Evolutionary conservation across 176 grass and related monocot genomes (phyloP).

Genomic region (Elaeis guineensis): DNA sequence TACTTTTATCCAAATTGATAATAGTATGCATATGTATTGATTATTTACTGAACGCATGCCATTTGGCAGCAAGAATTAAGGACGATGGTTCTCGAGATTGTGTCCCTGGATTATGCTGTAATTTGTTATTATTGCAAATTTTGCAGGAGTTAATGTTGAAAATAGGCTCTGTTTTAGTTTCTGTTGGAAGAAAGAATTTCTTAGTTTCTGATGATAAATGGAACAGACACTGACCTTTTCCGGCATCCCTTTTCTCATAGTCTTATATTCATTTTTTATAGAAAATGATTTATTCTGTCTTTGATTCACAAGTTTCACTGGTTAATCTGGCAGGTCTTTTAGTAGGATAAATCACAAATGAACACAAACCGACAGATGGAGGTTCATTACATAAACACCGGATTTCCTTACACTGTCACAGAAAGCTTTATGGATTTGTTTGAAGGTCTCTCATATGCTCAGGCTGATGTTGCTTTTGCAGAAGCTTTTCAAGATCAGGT

Average conservation of each 20-base stretch:
- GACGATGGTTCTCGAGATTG: neutral
- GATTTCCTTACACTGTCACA: slow-evolving; percentile 72
- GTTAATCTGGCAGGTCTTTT: slow-evolving; percentile 13
- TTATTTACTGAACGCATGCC: too few species aligned
- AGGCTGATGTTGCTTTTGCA: slow-evolving; percentile 64
- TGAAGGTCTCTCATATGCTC: slow-evolving; percentile 83
- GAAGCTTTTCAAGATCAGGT: slow-evolving; percentile 88
- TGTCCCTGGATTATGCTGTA: neutral
- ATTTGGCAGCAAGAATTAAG: neutral
- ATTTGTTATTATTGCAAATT: neutral
- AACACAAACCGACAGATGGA: slow-evolving; percentile 67
- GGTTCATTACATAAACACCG: slow-evolving; percentile 92
- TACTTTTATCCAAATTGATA: too few species aligned
- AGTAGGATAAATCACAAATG: slow-evolving; percentile 54
- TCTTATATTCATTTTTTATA: neutral
- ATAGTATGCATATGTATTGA: too few species aligned
- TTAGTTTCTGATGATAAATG: neutral
- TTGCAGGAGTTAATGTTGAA: neutral
- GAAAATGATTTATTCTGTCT: slow-evolving; percentile 2
- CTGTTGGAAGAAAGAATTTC: neutral
- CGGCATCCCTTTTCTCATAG: neutral
- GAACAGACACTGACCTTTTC: neutral
- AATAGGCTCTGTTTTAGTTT: neutral
- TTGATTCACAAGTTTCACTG: neutral
- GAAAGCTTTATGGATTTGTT: slow-evolving; percentile 99